A percentile compares a stretch with the other conserved stretches of the same genome.
Evolutionary conservation across 441 rosid species (phyloP).

Genomic region (Rhodomyrtus psidioides): DNA sequence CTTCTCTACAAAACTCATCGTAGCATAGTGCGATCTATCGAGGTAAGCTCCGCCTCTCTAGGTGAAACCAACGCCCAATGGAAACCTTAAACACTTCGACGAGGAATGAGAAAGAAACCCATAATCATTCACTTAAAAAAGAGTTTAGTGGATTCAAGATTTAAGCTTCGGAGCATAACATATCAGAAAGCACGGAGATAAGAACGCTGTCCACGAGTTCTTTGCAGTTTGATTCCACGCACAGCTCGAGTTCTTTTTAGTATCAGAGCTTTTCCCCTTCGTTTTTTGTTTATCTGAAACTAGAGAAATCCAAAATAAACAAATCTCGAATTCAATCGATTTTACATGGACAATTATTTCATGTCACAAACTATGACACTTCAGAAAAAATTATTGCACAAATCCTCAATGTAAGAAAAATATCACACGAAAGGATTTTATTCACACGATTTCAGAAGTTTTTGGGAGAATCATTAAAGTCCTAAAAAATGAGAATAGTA

Average conservation of each 20-base stretch:
- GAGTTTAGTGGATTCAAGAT: too few relatives aligned
- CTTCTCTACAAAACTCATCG: background rate
- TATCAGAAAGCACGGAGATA: too few relatives aligned
- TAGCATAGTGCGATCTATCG: background rate
- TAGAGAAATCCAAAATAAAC: background rate
- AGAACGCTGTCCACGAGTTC: too few relatives aligned
- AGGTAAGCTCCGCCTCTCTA: too few relatives aligned
- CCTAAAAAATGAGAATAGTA: too few relatives aligned
- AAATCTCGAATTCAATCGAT: background rate
- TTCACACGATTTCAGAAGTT: background rate
- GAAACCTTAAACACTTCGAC: background rate
- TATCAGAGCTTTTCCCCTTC: background rate
- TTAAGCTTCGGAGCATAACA: too few relatives aligned
- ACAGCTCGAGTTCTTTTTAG: too few relatives aligned
- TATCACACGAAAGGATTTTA: background rate
- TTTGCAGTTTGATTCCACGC: too few relatives aligned
- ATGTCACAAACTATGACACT: background rate
- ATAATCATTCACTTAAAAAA: too few relatives aligned
- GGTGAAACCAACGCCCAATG: too few relatives aligned
- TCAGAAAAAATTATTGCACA: background rate
- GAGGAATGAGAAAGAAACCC: too few relatives aligned
- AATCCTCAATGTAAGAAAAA: background rate
- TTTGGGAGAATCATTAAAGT: background rate
- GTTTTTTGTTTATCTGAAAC: too few relatives aligned
- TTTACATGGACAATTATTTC: background rate